phyloP scores from a whole-genome alignment of 2,329 filamentous ascomycete genomes.

The Cladosporium halotolerans region DNA sequence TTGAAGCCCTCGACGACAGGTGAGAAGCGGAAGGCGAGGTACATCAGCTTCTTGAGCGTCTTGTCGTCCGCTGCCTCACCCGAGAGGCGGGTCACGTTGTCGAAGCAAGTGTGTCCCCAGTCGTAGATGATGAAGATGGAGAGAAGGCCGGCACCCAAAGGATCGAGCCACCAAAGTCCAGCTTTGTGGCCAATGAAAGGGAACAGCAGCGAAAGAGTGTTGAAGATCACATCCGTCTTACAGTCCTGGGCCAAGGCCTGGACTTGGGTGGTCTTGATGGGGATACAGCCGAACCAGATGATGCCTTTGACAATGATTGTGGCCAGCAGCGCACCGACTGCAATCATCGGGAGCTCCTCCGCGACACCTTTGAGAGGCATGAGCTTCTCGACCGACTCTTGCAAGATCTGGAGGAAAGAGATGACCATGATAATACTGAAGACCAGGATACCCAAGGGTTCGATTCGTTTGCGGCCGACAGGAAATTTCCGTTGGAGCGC shows the following conservation, averaged over 20 bases:
- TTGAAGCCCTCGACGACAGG: slow-evolving; percentile 34
- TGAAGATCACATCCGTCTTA: slow-evolving; percentile 60
- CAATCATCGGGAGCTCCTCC: slow-evolving; percentile 46
- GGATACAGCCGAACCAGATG: slow-evolving; percentile 54
- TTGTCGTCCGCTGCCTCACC: slow-evolving; percentile 51
- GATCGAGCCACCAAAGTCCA: slow-evolving; percentile 62
- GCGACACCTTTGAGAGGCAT: slow-evolving; percentile 45
- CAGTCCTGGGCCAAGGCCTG: slow-evolving; percentile 59
- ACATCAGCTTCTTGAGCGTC: slow-evolving; percentile 52
- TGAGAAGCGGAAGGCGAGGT: slow-evolving; percentile 46
- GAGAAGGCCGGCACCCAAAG: slow-evolving; percentile 54
- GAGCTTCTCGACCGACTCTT: slow-evolving; percentile 55
- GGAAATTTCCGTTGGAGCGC: slow-evolving; percentile 51
- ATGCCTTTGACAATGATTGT: slow-evolving; percentile 55
- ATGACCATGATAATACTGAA: slow-evolving; percentile 60
- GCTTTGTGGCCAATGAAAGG: slow-evolving; percentile 55
- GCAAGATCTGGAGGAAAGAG: slow-evolving; percentile 54
- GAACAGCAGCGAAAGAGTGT: slow-evolving; percentile 57
- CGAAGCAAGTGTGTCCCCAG: slow-evolving; percentile 57
- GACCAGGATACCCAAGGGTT: slow-evolving; percentile 57
- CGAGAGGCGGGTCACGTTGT: slow-evolving; percentile 54
- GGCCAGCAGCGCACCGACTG: slow-evolving; percentile 51
- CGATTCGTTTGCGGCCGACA: slow-evolving; percentile 51
- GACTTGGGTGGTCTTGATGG: slow-evolving; percentile 58
- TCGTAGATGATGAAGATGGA: slow-evolving; percentile 64